Percentiles rank a stretch among this genome's conserved stretches.
phyloP scores from a whole-genome alignment of 2,329 filamentous ascomycete genomes.

The Pleomassaria siparia region DNA sequence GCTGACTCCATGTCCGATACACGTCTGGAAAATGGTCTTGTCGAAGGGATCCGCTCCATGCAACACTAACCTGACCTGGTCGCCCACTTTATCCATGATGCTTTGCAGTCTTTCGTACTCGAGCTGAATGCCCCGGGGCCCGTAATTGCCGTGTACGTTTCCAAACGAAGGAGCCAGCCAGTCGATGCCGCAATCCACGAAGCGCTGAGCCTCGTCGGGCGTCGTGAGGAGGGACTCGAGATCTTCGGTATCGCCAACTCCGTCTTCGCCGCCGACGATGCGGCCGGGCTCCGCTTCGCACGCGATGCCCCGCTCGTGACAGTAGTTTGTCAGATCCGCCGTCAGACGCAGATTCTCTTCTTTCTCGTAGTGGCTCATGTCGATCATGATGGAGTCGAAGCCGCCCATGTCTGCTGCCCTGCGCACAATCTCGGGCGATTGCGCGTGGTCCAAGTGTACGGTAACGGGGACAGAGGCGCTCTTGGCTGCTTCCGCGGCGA shows the following conservation, averaged over 20 bases:
- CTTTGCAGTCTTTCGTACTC: conserved; percentile 46
- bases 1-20: conserved; percentile 54
- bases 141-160: conserved; percentile 75
- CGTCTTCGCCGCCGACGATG: conserved; percentile 75
- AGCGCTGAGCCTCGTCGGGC: conserved; percentile 68
- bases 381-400: conserved; percentile 52
- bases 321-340: conserved; percentile 62
- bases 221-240: conserved; percentile 64
- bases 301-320: conserved; percentile 65
- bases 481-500: conserved; percentile 47
- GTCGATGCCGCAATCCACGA: conserved; percentile 71
- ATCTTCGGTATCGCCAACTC: conserved; percentile 67
- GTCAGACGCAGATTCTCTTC: conserved; percentile 69
- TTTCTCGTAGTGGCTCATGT: conserved; percentile 73
- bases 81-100: conserved; percentile 50
- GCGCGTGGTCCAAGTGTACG: conserved; percentile 68
- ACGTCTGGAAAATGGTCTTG: conserved; percentile 54
- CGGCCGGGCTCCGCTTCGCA: conserved; percentile 72
- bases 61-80: conserved; percentile 52
- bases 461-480: conserved; percentile 55
- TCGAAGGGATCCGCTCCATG: conserved; percentile 60
- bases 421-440: conserved; percentile 63
- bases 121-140: conserved; percentile 58
- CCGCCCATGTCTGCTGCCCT: conserved; percentile 55
- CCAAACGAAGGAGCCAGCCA: conserved; percentile 75